Evolutionary conservation across 176 grass and related monocot species (phyloP).

Genomic region (Triticum aestivum): DNA sequence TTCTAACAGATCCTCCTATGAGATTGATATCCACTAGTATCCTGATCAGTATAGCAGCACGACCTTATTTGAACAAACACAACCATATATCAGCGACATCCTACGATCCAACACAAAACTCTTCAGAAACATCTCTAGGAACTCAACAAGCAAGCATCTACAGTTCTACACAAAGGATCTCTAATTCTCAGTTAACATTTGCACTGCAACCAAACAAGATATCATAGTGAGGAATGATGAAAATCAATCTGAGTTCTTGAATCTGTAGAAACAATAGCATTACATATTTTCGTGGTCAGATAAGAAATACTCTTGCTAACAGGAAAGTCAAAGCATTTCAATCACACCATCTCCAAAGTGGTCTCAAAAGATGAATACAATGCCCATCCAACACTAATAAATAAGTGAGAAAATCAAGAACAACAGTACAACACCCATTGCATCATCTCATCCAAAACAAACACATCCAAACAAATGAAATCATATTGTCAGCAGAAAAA

Average conservation of each 20-base stretch:
- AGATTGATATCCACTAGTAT: not conserved
- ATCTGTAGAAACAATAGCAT: not conserved
- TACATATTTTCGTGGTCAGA: not conserved
- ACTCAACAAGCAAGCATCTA: not conserved
- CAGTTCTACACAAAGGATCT: not conserved
- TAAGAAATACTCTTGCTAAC: not conserved
- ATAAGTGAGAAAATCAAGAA: not conserved
- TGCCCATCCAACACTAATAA: constrained; percentile 4
- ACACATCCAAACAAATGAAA: not conserved
- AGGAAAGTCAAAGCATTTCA: not conserved
- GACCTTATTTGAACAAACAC: not conserved
- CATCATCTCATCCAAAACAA: not conserved
- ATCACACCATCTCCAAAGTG: not conserved
- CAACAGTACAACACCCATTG: not conserved
- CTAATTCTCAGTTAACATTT: not conserved
- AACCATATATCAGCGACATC: not conserved
- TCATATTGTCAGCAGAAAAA: not conserved
- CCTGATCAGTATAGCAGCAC: not conserved
- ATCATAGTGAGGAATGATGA: not conserved
- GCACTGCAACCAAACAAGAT: not conserved
- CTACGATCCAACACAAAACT: not conserved
- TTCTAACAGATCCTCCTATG: not conserved
- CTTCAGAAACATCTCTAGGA: not conserved
- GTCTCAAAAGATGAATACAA: not conserved
- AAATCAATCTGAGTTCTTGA: not conserved